Percentiles rank a stretch among this genome's conserved stretches.
phyloP scores from a whole-genome alignment of 192 early-diverging fungal genomes.

The Chytriomyces hyalinus region DNA sequence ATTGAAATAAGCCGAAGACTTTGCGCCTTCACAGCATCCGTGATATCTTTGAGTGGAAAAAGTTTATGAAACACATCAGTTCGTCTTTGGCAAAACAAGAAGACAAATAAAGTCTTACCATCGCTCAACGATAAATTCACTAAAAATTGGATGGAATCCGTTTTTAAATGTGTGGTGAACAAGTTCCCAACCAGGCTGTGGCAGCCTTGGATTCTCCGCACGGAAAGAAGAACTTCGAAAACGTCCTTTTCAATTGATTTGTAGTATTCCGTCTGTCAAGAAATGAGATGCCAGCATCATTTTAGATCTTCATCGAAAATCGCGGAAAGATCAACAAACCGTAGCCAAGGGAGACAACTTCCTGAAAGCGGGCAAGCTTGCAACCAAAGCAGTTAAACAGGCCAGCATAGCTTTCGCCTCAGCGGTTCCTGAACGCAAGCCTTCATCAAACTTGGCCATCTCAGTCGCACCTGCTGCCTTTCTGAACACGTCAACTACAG shows the following conservation, averaged over 20 bases:
- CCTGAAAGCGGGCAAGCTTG: background rate
- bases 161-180: constrained; percentile 4
- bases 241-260: constrained; percentile 11
- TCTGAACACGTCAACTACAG: background rate
- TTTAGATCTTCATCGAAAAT: background rate
- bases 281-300: background rate
- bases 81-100: background rate
- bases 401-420: background rate
- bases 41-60: constrained; percentile 5
- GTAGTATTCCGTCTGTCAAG: background rate
- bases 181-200: constrained; percentile 11
- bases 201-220: background rate
- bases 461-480: background rate
- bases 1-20: constrained; percentile 27
- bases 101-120: background rate
- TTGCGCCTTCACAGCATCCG: constrained; percentile 10
- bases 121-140: constrained; percentile 8
- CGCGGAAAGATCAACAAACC: background rate
- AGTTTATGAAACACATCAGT: background rate
- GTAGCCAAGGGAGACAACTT: background rate
- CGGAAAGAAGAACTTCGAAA: constrained; percentile 12
- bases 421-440: background rate
- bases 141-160: constrained; percentile 14
- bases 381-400: background rate
- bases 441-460: background rate